phyloP scores from a whole-genome alignment of 192 early-diverging fungal genomes.

The Cladochytrium replicatum region DNA sequence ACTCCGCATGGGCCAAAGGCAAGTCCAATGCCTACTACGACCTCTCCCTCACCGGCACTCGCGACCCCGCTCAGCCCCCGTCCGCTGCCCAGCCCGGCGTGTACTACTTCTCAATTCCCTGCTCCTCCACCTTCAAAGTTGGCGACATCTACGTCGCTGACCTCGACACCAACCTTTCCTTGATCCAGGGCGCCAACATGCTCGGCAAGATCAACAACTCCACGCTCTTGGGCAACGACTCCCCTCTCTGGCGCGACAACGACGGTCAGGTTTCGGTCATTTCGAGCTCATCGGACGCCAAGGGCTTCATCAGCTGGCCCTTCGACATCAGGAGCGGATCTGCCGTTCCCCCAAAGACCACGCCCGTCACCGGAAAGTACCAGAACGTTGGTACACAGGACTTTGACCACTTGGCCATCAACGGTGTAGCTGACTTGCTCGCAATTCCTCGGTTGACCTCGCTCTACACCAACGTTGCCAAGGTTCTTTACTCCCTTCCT shows the following conservation, averaged over 20 bases:
- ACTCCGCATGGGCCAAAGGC: slow-evolving; percentile 3
- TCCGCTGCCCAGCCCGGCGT: slow-evolving; percentile 7
- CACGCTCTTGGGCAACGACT: not conserved
- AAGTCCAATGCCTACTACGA: slow-evolving; percentile 16
- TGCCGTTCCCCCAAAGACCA: too few relatives aligned
- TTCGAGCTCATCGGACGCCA: too few relatives aligned
- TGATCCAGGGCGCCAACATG: slow-evolving; percentile 3
- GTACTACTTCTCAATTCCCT: slow-evolving; percentile 12
- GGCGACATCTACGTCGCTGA: not conserved
- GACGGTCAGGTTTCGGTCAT: slow-evolving; percentile 14
- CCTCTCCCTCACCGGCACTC: not conserved
- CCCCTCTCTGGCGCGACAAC: slow-evolving; percentile 12
- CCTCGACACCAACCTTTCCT: slow-evolving; percentile 1
- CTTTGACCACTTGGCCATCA: too few relatives aligned
- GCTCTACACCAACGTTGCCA: too few relatives aligned
- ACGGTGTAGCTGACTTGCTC: too few relatives aligned
- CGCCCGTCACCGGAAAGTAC: too few relatives aligned
- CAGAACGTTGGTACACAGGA: too few relatives aligned
- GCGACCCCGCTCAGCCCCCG: slow-evolving; percentile 2
- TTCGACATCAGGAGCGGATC: too few relatives aligned
- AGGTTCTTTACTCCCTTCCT: too few relatives aligned
- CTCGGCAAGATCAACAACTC: slow-evolving; percentile 11
- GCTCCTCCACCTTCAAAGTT: slow-evolving; percentile 1
- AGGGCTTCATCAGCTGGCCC: too few relatives aligned
- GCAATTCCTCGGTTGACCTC: too few relatives aligned